Conservation (phyloP, 1,284 basidiomycete genomes). For the Moesziomyces sp. region DNA sequence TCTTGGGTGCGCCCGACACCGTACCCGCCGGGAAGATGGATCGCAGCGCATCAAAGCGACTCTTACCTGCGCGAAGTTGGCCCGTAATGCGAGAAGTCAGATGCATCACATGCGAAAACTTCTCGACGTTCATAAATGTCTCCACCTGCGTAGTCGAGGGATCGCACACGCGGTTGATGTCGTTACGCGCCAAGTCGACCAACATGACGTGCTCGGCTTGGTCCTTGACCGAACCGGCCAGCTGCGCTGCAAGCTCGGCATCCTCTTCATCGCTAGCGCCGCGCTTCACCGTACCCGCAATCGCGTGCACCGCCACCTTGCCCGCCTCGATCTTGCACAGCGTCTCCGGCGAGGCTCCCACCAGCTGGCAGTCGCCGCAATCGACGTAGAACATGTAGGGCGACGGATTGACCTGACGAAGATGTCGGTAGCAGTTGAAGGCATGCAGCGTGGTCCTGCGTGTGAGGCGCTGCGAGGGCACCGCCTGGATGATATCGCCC, state of each 20-base stretch:
- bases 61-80: conserved; percentile 81
- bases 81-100: conserved; percentile 96
- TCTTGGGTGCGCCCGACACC: conserved; percentile 98
- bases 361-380: conserved; percentile 84
- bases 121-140: conserved; percentile 91
- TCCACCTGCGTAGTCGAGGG: conserved; percentile 96
- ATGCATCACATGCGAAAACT: conserved; percentile 98
- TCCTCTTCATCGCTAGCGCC: conserved; percentile 80
- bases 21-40: conserved; percentile 99
- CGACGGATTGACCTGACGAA: conserved; percentile 93
- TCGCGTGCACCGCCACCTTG: conserved; percentile 96
- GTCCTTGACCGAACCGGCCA: conserved; percentile 89
- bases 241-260: conserved; percentile 77
- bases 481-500: conserved; percentile 98
- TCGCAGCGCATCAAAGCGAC: conserved; percentile 95
- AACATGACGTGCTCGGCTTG: conserved; percentile 99
- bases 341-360: conserved; percentile 97
- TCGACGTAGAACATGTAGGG: conserved; percentile 99
- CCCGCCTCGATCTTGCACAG: conserved; percentile 89
- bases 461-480: conserved; percentile 89
- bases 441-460: conserved; percentile 89
- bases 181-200: conserved; percentile 97
- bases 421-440: conserved; percentile 94
- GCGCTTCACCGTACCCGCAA: conserved; percentile 91
- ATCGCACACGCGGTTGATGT: conserved; percentile 96